phyloP scores from a whole-genome alignment of 2,329 filamentous ascomycete genomes.

The Botrytis porri region DNA sequence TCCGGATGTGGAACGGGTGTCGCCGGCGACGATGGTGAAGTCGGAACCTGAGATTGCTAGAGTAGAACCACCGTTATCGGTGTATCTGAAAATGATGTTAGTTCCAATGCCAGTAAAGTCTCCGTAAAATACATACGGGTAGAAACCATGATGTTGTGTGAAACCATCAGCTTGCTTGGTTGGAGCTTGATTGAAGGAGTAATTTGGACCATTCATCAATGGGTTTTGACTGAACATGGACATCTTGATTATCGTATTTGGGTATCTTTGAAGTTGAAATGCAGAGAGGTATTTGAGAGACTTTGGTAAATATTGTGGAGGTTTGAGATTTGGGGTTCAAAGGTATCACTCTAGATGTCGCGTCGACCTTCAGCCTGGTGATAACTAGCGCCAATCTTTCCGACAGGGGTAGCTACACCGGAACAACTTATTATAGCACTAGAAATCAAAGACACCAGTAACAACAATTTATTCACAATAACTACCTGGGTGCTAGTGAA shows the following conservation, averaged over 20 bases:
- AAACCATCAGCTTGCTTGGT: constrained; percentile 50
- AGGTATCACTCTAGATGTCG: constrained; percentile 23
- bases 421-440: background rate
- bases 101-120: background rate
- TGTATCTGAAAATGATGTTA: constrained; percentile 65
- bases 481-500: background rate
- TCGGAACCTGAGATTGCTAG: constrained; percentile 90
- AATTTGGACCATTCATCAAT: constrained; percentile 65
- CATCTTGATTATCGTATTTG: constrained; percentile 44
- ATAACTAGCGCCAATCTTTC: constrained; percentile 19
- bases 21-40: constrained; percentile 95
- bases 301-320: constrained; percentile 13
- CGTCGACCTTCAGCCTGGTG: constrained; percentile 32
- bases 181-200: constrained; percentile 63
- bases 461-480: background rate
- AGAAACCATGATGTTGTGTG: constrained; percentile 76
- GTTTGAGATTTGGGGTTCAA: constrained; percentile 21
- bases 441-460: background rate
- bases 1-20: constrained; percentile 91
- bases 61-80: constrained; percentile 96
- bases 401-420: constrained; percentile 32
- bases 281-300: constrained; percentile 6
- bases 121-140: constrained; percentile 65
- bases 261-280: constrained; percentile 10
- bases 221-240: constrained; percentile 70